Evolutionary conservation across 176 grass and related monocot species (phyloP).

Genomic region (Luzula sylvatica): DNA sequence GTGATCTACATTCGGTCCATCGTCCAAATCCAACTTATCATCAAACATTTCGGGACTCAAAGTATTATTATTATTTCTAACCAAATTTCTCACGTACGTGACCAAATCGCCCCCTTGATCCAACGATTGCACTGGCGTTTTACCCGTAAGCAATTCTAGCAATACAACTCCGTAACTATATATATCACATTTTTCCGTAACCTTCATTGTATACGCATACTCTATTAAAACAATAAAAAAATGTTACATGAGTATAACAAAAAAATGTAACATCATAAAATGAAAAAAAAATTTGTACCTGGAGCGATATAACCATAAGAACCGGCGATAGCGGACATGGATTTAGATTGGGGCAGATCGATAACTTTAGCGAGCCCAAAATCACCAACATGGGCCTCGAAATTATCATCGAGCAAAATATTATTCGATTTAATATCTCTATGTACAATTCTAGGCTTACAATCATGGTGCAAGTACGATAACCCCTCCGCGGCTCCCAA

Average conservation of each 20-base stretch:
- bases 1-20: slow-evolving; percentile 40
- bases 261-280: not conserved
- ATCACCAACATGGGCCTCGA: slow-evolving; percentile 97
- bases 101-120: slow-evolving; percentile 90
- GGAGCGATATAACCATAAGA: slow-evolving; percentile 99
- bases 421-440: slow-evolving; percentile 98
- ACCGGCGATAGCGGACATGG: slow-evolving; percentile 98
- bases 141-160: slow-evolving; percentile 83
- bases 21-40: slow-evolving; percentile 54
- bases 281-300: slow-evolving; percentile 50
- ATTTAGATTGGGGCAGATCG: slow-evolving; percentile 85
- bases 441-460: slow-evolving; percentile 86
- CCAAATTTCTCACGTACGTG: slow-evolving; percentile 85
- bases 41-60: slow-evolving; percentile 64
- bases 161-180: slow-evolving; percentile 95
- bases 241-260: slow-evolving; percentile 4
- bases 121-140: slow-evolving; percentile 73
- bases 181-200: slow-evolving; percentile 87
- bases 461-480: slow-evolving; percentile 93
- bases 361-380: slow-evolving; percentile 98
- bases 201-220: slow-evolving; percentile 99
- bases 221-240: slow-evolving; percentile 32
- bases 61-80: slow-evolving; percentile 71
- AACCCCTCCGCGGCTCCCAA: slow-evolving; percentile 88
- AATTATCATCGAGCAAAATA: slow-evolving; percentile 97